These are phyloP conservation scores for Naumovozyma baii DNA, from an alignment of 805 yeast genomes.

Conservation along the genomic window DNA sequence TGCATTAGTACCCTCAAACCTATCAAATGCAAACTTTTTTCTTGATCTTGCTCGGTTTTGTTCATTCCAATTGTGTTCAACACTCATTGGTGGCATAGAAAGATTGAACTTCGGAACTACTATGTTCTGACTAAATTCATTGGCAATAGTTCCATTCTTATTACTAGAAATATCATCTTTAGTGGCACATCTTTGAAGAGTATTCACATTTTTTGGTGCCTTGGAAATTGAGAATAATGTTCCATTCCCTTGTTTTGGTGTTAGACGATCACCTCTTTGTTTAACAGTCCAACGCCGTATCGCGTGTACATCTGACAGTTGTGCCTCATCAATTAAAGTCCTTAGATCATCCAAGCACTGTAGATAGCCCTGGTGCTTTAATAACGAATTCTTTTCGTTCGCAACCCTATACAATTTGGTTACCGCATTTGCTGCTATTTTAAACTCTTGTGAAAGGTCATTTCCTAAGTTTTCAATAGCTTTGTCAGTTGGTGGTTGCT, in stretches of 20 bases:
- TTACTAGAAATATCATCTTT: no score
- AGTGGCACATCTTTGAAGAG: not conserved
- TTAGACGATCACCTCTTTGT: conserved; percentile 12
- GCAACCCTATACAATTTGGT: conserved; percentile 58
- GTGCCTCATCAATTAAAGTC: conserved; percentile 23
- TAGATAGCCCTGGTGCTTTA: conserved; percentile 50
- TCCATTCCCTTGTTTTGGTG: not conserved
- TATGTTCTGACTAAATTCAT: conserved; percentile 5
- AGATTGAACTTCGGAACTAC: conserved; percentile 13
- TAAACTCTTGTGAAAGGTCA: conserved; percentile 55
- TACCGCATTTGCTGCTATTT: conserved; percentile 63
- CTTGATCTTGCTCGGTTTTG: conserved; percentile 3
- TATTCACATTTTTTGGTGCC: not conserved
- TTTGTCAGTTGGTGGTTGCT: conserved; percentile 24
- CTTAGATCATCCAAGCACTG: conserved; percentile 53
- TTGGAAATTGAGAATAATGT: not conserved
- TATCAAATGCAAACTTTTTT: conserved; percentile 4
- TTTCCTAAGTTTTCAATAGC: conserved; percentile 31
- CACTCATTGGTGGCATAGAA: conserved; percentile 19
- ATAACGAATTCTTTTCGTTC: conserved; percentile 40
- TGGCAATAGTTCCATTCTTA: no score
- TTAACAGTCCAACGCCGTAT: conserved; percentile 21
- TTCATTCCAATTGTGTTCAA: conserved; percentile 8
- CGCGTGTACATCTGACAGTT: conserved; percentile 11
- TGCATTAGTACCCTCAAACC: not conserved